phyloP scores from a whole-genome alignment of 768 basidiomycete genomes.

The Daedaleopsis sinensis region DNA sequence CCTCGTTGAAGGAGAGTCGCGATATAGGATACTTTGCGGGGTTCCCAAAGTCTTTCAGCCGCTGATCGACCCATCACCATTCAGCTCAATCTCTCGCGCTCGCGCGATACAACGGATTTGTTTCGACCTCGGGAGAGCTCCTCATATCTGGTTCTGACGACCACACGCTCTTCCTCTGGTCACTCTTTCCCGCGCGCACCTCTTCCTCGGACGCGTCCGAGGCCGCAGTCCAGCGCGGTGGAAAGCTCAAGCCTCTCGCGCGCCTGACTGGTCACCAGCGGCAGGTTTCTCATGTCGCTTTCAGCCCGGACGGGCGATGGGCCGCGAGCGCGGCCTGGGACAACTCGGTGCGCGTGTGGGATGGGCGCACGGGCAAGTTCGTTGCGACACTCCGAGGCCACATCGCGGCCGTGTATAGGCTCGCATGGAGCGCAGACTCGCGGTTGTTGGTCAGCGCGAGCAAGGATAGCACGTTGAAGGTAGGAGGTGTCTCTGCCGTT shows the following conservation, averaged over 20 bases:
- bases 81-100: constrained; percentile 77
- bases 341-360: constrained; percentile 90
- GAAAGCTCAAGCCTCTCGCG: constrained; percentile 69
- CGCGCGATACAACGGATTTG: constrained; percentile 74
- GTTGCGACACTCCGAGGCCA: constrained; percentile 91
- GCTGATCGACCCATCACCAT: too few relatives aligned
- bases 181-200: constrained; percentile 60
- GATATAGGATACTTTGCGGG: background rate
- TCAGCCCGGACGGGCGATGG: constrained; percentile 92
- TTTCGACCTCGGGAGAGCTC: constrained; percentile 69
- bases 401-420: constrained; percentile 90
- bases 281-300: constrained; percentile 91
- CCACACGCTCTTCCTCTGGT: constrained; percentile 97
- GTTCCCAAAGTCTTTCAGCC: background rate
- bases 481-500: constrained; percentile 35
- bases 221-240: constrained; percentile 40
- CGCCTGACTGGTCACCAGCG: constrained; percentile 94
- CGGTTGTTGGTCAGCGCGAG: constrained; percentile 91
- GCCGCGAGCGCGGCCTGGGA: constrained; percentile 93
- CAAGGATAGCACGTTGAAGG: constrained; percentile 96
- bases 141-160: constrained; percentile 97
- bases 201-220: constrained; percentile 39
- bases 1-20: background rate
- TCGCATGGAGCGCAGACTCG: constrained; percentile 95
- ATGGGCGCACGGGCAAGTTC: constrained; percentile 82